Conservation (phyloP, 768 basidiomycete genomes). For the Cyathus striatus region DNA sequence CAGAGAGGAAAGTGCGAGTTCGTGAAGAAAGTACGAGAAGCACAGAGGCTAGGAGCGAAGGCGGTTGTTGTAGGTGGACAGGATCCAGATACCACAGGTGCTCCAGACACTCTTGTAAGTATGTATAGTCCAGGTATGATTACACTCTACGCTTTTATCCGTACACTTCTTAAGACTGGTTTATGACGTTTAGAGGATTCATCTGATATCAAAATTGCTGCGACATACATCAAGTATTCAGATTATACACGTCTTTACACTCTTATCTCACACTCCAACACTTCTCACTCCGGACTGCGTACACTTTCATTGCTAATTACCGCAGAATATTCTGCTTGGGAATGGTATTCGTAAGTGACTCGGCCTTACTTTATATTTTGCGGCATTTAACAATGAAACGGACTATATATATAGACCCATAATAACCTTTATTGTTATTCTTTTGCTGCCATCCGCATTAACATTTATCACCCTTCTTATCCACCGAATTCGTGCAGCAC, state of each 20-base stretch:
- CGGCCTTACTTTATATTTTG: constrained; percentile 3
- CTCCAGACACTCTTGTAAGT: constrained; percentile 74
- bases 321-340: constrained; percentile 79
- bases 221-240: constrained; percentile 83
- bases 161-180: constrained; percentile 6
- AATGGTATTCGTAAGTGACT: constrained; percentile 81
- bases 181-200: constrained; percentile 58
- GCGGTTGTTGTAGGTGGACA: constrained; percentile 93
- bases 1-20: constrained; percentile 90
- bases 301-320: constrained; percentile 76
- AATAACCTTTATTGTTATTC: constrained; percentile 79
- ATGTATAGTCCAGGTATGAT: constrained; percentile 87
- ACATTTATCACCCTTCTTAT: constrained; percentile 87
- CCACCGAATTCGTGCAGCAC: constrained; percentile 80
- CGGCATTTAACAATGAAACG: constrained; percentile 8
- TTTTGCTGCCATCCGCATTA: constrained; percentile 85
- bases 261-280: constrained; percentile 72
- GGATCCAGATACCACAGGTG: constrained; percentile 56
- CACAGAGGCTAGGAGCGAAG: constrained; percentile 69
- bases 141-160: constrained; percentile 2
- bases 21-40: constrained; percentile 78
- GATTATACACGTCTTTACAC: constrained; percentile 68
- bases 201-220: constrained; percentile 76
- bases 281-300: constrained; percentile 70
- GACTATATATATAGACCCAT: constrained; percentile 52